Conservation (phyloP, 2,329 filamentous ascomycete species). For the Fusarium equiseti region DNA sequence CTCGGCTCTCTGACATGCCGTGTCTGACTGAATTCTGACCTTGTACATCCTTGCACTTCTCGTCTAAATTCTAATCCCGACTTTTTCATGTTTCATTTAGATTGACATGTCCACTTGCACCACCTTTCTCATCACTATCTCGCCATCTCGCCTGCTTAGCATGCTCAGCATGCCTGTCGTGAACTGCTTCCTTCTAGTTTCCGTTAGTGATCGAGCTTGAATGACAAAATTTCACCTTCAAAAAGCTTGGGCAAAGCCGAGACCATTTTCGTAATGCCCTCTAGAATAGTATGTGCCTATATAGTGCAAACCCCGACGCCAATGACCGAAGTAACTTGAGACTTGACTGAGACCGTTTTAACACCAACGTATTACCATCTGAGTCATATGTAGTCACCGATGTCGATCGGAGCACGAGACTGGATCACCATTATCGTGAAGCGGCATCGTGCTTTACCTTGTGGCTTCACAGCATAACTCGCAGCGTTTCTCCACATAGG, state of each 20-base stretch:
- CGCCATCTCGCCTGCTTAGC: background rate
- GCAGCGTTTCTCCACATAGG: constrained; percentile 14
- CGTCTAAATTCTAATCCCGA: background rate
- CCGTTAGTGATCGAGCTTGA: background rate
- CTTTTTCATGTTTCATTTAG: constrained; percentile 33
- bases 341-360: constrained; percentile 22
- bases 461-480: constrained; percentile 11
- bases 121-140: constrained; percentile 8
- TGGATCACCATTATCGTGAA: constrained; percentile 10
- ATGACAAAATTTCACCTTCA: background rate
- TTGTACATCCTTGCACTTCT: constrained; percentile 20
- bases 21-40: background rate
- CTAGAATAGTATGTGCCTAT: background rate
- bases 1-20: constrained; percentile 14
- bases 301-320: constrained; percentile 2
- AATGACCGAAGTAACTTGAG: constrained; percentile 22
- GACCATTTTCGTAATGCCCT: constrained; percentile 1
- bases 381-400: constrained; percentile 1
- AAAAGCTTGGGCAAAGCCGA: background rate
- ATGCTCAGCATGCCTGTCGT: constrained; percentile 7
- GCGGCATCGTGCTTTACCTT: constrained; percentile 9
- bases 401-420: constrained; percentile 8
- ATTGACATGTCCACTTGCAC: constrained; percentile 33
- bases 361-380: constrained; percentile 15
- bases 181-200: background rate